phyloP scores from a whole-genome alignment of 78 protist genomes.

The Capsaspora owczarzaki region DNA sequence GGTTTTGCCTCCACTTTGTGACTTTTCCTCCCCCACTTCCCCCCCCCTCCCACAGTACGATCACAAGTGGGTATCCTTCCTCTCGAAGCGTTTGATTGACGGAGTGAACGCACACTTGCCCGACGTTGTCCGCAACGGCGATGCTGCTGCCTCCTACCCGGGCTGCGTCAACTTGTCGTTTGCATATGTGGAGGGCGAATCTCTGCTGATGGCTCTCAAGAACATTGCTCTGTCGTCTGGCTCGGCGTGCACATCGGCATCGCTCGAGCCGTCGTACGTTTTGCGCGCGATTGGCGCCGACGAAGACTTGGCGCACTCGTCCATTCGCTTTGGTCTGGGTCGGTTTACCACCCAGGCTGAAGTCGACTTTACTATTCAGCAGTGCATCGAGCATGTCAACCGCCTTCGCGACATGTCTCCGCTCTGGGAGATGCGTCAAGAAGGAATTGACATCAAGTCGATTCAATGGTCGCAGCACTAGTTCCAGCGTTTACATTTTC shows the following conservation, averaged over 20 bases:
- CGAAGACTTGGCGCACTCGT: slow-evolving; percentile 92
- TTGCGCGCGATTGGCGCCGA: slow-evolving; percentile 53
- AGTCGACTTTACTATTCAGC: slow-evolving; percentile 61
- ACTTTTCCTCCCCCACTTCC: too few relatives aligned
- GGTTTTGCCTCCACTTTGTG: too few relatives aligned
- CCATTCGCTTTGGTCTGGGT: slow-evolving; percentile 92
- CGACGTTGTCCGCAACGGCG: slow-evolving; percentile 50
- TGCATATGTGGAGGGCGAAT: slow-evolving; percentile 95
- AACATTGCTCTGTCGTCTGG: slow-evolving; percentile 85
- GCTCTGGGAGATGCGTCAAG: slow-evolving; percentile 93
- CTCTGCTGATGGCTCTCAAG: slow-evolving; percentile 84
- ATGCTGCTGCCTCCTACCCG: slow-evolving; percentile 32
- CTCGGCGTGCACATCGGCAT: slow-evolving; percentile 93
- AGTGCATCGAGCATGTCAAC: slow-evolving; percentile 48
- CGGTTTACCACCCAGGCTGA: slow-evolving; percentile 74
- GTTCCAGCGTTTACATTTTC: too few relatives aligned
- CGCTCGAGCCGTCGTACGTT: slow-evolving; percentile 95
- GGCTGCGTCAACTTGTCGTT: slow-evolving; percentile 94
- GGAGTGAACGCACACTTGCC: slow-evolving; percentile 43
- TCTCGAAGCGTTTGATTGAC: slow-evolving; percentile 45
- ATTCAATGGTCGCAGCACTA: slow-evolving; percentile 73
- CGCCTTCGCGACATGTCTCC: slow-evolving; percentile 91
- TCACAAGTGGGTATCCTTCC: slow-evolving; percentile 43
- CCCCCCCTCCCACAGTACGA: too few relatives aligned
- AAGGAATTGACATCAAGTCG: slow-evolving; percentile 83